These are phyloP conservation scores for Fragosphaeria purpurea DNA, from an alignment of 2,329 filamentous ascomycete species.

Conservation along the genomic window DNA sequence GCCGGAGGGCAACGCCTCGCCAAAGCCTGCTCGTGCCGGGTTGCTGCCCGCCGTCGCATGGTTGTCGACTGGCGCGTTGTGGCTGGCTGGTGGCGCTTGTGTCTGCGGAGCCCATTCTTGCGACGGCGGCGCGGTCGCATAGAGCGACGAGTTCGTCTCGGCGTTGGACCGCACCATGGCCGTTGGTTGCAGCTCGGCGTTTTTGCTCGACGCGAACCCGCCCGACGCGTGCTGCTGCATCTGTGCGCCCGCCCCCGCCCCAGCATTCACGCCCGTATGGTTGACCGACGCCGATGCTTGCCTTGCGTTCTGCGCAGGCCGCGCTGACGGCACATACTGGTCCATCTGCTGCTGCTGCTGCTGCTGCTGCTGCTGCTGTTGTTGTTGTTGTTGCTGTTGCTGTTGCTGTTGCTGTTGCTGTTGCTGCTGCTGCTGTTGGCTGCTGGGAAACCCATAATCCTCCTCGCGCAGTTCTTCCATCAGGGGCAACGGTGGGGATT, in stretches of 20 bases:
- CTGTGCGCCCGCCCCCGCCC: constrained; percentile 17
- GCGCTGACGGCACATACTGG: no score
- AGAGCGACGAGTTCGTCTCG: constrained; percentile 29
- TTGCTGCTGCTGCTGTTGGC: constrained; percentile 30
- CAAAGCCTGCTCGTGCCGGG: background rate
- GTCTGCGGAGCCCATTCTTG: constrained; percentile 21
- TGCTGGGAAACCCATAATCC: constrained; percentile 36
- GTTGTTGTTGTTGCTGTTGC: constrained; percentile 46
- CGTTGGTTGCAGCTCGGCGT: constrained; percentile 30
- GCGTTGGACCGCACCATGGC: constrained; percentile 45
- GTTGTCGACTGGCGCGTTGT: no score
- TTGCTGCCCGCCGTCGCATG: no score
- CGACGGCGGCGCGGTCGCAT: constrained; percentile 12
- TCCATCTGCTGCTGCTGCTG: constrained; percentile 24
- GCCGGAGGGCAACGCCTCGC: constrained; percentile 20
- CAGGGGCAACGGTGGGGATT: constrained; percentile 44
- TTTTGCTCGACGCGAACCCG: constrained; percentile 22
- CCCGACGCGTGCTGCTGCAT: constrained; percentile 31
- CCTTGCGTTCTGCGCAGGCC: constrained; percentile 20
- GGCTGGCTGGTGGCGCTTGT: background rate
- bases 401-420: constrained; percentile 11
- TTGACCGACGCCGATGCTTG: constrained; percentile 42
- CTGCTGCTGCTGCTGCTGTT: constrained; percentile 35
- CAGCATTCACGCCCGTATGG: constrained; percentile 37
- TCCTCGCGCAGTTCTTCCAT: constrained; percentile 49